Conservation (phyloP, 2,329 filamentous ascomycete genomes). For the Trichoderma afroharzianum region DNA sequence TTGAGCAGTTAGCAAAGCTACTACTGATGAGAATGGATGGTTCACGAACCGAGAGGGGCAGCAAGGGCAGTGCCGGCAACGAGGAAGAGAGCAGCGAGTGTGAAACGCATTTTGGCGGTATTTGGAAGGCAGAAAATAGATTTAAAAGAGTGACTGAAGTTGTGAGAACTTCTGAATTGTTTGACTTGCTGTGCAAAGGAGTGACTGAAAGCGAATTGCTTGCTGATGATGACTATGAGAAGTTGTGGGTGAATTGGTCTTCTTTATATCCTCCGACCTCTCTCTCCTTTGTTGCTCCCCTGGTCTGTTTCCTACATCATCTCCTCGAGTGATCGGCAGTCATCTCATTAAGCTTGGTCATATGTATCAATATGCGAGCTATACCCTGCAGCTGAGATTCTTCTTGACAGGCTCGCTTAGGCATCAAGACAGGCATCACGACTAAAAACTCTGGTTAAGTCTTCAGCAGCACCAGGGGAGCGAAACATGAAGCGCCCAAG, state of each 20-base stretch:
- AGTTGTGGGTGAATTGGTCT: neutral
- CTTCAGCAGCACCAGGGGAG: neutral
- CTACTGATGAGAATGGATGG: neutral
- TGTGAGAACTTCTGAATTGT: constrained; percentile 9
- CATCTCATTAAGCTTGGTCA: neutral
- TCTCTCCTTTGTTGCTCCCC: neutral
- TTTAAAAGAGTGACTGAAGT: constrained; percentile 15
- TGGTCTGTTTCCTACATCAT: neutral
- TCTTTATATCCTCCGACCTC: constrained; percentile 9
- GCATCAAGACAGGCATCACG: neutral
- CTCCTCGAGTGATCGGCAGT: neutral
- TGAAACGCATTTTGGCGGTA: constrained; percentile 19
- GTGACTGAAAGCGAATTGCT: constrained; percentile 10
- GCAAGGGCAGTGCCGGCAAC: constrained; percentile 15
- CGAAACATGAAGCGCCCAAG: neutral
- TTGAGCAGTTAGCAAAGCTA: neutral
- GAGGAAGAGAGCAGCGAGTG: constrained; percentile 5
- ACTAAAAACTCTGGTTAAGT: neutral
- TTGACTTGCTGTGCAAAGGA: constrained; percentile 6
- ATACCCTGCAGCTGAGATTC: neutral
- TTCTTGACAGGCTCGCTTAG: constrained; percentile 1
- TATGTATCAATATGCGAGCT: neutral
- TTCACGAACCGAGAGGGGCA: constrained; percentile 6
- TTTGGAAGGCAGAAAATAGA: neutral
- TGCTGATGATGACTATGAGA: constrained; percentile 4